phyloP scores from a whole-genome alignment of 2,329 filamentous ascomycete genomes.

The Aureobasidium sp. region DNA sequence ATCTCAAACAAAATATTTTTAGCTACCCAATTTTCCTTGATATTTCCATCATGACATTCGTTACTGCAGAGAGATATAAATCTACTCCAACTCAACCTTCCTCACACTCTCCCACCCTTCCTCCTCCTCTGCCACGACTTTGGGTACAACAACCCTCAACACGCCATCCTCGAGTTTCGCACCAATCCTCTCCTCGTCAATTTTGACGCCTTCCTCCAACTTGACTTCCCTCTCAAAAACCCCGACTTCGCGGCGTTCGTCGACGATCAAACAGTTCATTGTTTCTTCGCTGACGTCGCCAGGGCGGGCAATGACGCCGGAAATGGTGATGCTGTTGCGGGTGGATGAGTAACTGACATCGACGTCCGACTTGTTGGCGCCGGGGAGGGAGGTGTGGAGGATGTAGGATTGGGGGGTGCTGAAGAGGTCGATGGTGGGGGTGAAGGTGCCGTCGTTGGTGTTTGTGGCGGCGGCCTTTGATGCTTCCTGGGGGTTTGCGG shows the following conservation, averaged over 20 bases:
- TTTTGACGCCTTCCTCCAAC: conserved; percentile 43
- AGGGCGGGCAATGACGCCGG: conserved; percentile 66
- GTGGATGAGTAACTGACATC: conserved; percentile 70
- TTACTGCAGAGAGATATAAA: neutral
- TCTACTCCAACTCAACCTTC: conserved; percentile 46
- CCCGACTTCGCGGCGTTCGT: conserved; percentile 63
- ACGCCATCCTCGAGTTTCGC: conserved; percentile 76
- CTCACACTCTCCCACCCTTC: conserved; percentile 53
- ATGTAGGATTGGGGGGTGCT: conserved; percentile 58
- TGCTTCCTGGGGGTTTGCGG: too few relatives aligned
- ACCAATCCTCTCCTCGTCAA: conserved; percentile 61
- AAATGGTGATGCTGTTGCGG: conserved; percentile 56
- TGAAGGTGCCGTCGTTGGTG: conserved; percentile 39
- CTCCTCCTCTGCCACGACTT: conserved; percentile 58
- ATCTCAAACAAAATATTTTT: neutral
- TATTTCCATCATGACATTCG: neutral
- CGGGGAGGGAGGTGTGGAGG: conserved; percentile 67
- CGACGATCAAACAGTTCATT: conserved; percentile 55
- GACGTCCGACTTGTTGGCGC: conserved; percentile 71
- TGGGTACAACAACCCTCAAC: conserved; percentile 69
- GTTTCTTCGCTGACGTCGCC: conserved; percentile 57
- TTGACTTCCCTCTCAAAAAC: conserved; percentile 65
- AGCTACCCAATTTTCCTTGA: neutral
- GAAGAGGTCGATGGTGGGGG: conserved; percentile 66
- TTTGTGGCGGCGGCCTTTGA: conserved; percentile 45